Base-by-base conservation (phyloP, 148 eudicot species). In the Rhododendron vialii region DNA sequence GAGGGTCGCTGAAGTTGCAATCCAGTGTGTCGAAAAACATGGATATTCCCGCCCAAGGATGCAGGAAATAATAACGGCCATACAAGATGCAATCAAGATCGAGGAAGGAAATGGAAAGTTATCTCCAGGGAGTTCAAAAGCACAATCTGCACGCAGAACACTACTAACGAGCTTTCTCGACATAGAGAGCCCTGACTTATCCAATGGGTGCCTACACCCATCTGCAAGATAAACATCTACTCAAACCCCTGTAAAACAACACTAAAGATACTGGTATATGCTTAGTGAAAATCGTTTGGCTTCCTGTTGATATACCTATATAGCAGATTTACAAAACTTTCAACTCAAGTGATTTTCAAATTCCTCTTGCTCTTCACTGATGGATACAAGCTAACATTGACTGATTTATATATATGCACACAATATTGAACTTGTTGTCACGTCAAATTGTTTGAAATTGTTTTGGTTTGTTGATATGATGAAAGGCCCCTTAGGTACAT, bases 161-260 rank as follows among this genome's bases (percentile, higher is more conserved):
- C 91, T 97, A 38, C 91, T 97, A 69, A 93, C 99, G 61, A 95
- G 96, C 91, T 97, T 97, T 89, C 96, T 95, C 26, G 98, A 97
- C 84, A 91, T 94, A 18, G 93, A 95, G 83, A 95, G 96, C 89
- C 98, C 99, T 15, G 98, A 95, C 84, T 41, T 91, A 82, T 95
- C 99, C 4, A 91, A 87, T 73, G 91, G 90, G 41, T 86, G 90
- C 78, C 81, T 91, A 73, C 84, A 91, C 57, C 98, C 99, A 33
- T 93, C 99, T 35, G 97, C 97, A 73, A 93, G 98, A 88, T 96
- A 87, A 91, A 67, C 55, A 71, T n/a, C 47, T 36, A 61, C 74
- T 69, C 77, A 28, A 43, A 24, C 86, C 79, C 78, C 51, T 33
- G 69, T 36, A 50, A 75, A 76, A 9, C n/a, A 13, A 78, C 30